Conservation (phyloP, 805 yeast genomes). For the Saccharomycopsis sp. region DNA sequence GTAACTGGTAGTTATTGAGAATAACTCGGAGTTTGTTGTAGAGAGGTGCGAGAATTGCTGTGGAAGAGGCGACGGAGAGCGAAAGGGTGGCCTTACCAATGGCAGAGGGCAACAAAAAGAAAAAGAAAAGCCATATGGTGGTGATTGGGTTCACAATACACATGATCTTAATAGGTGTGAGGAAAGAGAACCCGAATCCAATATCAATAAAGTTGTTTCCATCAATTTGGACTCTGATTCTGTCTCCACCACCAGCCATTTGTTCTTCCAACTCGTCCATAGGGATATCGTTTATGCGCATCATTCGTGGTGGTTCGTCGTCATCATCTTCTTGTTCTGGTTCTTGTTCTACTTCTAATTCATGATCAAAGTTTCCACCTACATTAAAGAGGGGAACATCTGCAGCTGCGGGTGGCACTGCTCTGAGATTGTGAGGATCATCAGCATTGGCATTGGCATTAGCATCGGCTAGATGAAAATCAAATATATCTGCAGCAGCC, state of each 20-base stretch:
- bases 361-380: conserved; percentile 24
- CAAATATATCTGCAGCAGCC: conserved; percentile 9
- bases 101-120: conserved; percentile 16
- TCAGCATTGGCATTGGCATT: too few relatives aligned
- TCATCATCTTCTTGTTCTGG: conserved; percentile 22
- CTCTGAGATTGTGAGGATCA: too few relatives aligned
- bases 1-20: background rate
- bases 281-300: background rate
- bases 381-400: too few relatives aligned
- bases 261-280: too few relatives aligned
- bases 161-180: conserved; percentile 10
- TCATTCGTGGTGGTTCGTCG: conserved; percentile 22
- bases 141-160: conserved; percentile 5
- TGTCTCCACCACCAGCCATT: background rate
- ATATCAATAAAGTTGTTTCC: conserved; percentile 4
- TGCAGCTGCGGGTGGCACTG: too few relatives aligned
- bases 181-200: background rate
- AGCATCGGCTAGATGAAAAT: background rate
- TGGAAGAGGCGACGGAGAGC: background rate
- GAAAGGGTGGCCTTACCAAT: conserved; percentile 7
- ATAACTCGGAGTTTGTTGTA: background rate
- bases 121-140: conserved; percentile 5
- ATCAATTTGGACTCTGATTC: conserved; percentile 1
- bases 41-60: background rate
- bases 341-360: conserved; percentile 24